phyloP scores from a whole-genome alignment of 1,284 basidiomycete genomes.

The Ustilago tritici region DNA sequence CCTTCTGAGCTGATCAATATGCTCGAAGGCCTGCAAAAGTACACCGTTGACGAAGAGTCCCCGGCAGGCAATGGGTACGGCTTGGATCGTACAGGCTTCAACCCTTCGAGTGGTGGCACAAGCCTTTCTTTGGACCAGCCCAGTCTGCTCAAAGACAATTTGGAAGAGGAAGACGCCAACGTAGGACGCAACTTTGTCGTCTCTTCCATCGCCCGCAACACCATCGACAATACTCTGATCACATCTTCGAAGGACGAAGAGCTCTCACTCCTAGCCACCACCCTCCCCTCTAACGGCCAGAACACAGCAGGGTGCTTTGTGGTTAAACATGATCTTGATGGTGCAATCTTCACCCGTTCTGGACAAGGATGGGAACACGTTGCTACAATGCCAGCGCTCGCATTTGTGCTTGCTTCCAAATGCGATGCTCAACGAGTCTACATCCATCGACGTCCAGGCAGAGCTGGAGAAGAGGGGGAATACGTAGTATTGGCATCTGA shows the following conservation, averaged over 20 bases:
- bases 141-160: constrained; percentile 82
- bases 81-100: constrained; percentile 23
- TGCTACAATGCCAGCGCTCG: constrained; percentile 85
- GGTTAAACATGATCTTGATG: constrained; percentile 86
- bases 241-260: constrained; percentile 6
- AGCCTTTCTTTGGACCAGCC: constrained; percentile 66
- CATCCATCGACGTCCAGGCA: constrained; percentile 18
- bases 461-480: background rate
- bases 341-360: constrained; percentile 75
- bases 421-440: constrained; percentile 63
- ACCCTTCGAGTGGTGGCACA: constrained; percentile 7
- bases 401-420: constrained; percentile 94
- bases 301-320: constrained; percentile 64
- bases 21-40: constrained; percentile 85
- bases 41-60: constrained; percentile 76
- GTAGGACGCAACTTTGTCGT: constrained; percentile 76
- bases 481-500: constrained; percentile 53
- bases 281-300: background rate
- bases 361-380: constrained; percentile 77
- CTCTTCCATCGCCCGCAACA: constrained; percentile 71
- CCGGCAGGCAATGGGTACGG: constrained; percentile 72
- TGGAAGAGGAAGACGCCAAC: constrained; percentile 82
- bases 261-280: constrained; percentile 17
- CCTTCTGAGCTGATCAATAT: constrained; percentile 83
- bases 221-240: background rate